A percentile compares a stretch with the other conserved stretches of the same genome.
Evolutionary conservation across 1,139 yeast species (phyloP).

Genomic region (Protomyces macrosporus): DNA sequence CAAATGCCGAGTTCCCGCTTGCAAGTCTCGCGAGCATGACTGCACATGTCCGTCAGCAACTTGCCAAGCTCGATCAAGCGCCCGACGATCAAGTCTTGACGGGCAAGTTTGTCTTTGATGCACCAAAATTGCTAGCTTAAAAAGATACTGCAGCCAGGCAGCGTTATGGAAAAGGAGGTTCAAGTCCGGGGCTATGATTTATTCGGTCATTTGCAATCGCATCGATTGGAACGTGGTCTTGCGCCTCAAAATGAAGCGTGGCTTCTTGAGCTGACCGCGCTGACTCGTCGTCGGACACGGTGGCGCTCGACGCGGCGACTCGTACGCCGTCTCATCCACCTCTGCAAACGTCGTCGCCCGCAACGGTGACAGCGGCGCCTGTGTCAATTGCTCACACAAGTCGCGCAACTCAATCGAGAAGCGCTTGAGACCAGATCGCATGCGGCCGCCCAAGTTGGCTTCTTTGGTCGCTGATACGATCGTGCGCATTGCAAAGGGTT

Average conservation of each 20-base stretch:
- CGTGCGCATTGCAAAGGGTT: neutral
- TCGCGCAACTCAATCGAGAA: neutral
- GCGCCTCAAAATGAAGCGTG: neutral
- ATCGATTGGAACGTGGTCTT: neutral
- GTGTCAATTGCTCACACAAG: neutral
- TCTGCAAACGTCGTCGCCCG: neutral
- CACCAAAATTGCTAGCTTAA: neutral
- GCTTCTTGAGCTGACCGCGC: neutral
- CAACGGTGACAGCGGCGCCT: neutral
- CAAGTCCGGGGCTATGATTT: neutral
- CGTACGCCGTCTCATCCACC: neutral
- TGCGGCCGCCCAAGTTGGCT: neutral
- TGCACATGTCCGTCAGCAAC: slow-evolving; percentile 80
- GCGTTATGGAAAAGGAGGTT: too few species aligned
- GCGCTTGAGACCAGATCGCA: neutral
- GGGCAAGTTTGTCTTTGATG: slow-evolving; percentile 56
- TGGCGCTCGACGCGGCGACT: neutral
- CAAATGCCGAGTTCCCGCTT: slow-evolving; percentile 73
- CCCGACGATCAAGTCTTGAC: slow-evolving; percentile 88
- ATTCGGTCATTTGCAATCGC: neutral
- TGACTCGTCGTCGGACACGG: neutral
- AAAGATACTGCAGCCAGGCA: too few species aligned
- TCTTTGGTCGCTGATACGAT: neutral
- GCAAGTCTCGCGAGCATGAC: slow-evolving; percentile 81
- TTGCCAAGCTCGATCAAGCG: slow-evolving; percentile 76